Conservation (phyloP, 495 filamentous ascomycete species). For the Neurospora sp. region DNA sequence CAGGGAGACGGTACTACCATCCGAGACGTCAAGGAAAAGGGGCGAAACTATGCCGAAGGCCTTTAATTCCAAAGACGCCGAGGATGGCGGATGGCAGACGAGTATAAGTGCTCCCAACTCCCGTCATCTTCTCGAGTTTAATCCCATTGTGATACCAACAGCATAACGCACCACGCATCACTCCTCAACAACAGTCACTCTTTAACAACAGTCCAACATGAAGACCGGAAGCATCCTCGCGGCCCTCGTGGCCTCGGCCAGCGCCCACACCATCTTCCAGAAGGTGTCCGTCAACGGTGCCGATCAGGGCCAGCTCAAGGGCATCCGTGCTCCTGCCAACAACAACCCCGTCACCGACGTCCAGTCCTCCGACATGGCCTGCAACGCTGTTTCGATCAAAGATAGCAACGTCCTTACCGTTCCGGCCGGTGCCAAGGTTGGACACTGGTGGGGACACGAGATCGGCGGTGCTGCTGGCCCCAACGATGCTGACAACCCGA, state of each 20-base stretch:
- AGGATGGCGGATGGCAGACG: background rate
- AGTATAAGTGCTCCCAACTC: background rate
- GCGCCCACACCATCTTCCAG: constrained; percentile 35
- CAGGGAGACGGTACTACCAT: background rate
- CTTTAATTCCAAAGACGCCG: background rate
- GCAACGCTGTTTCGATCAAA: constrained; percentile 28
- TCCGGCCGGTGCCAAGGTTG: constrained; percentile 34
- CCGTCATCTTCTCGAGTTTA: background rate
- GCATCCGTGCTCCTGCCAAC: constrained; percentile 39
- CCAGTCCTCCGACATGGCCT: constrained; percentile 28
- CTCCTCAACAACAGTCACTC: background rate
- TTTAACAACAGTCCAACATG: constrained; percentile 12
- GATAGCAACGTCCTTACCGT: constrained; percentile 36
- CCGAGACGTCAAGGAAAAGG: background rate
- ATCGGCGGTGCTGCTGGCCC: constrained; percentile 33
- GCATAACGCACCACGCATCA: background rate
- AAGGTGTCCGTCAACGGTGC: constrained; percentile 41
- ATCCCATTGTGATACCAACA: background rate
- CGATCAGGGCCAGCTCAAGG: constrained; percentile 42
- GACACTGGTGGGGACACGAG: constrained; percentile 43
- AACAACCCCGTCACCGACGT: constrained; percentile 33
- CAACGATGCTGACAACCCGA: constrained; percentile 41
- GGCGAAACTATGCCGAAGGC: background rate
- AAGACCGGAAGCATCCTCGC: constrained; percentile 17
- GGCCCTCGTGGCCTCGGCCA: constrained; percentile 19